Conservation (phyloP, 2,329 filamentous ascomycete genomes). For the Calonectria hawksworthii region DNA sequence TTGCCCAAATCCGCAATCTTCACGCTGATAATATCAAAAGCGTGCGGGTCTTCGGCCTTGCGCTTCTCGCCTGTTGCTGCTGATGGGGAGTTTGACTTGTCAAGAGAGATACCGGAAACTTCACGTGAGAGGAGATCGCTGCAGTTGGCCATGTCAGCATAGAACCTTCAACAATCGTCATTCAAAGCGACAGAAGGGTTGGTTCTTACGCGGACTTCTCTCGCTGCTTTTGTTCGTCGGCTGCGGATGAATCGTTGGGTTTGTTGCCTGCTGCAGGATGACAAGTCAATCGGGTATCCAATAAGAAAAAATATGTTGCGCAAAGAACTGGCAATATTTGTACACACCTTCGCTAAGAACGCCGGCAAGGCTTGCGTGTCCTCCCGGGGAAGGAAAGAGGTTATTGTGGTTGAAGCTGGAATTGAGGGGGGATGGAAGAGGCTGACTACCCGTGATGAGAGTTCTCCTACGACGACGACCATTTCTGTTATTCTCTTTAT, state of each 20-base stretch:
- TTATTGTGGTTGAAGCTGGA: conserved; percentile 88
- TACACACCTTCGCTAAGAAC: conserved; percentile 83
- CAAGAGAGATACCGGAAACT: conserved; percentile 93
- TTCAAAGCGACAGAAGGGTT: not conserved
- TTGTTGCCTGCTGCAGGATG: conserved; percentile 47
- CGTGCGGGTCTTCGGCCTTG: conserved; percentile 69
- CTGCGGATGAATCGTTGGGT: conserved; percentile 60
- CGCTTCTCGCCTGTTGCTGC: conserved; percentile 73
- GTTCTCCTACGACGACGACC: conserved; percentile 91
- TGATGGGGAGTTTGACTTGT: conserved; percentile 73
- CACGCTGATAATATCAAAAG: conserved; percentile 88
- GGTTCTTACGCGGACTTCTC: conserved; percentile 91
- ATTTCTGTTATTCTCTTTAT: conserved; percentile 93
- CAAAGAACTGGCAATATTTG: not conserved
- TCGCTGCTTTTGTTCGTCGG: conserved; percentile 81
- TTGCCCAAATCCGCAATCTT: conserved; percentile 99
- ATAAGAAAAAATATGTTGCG: too few relatives aligned
- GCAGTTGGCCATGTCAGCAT: conserved; percentile 12
- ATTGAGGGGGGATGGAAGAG: conserved; percentile 93
- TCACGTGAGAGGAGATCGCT: conserved; percentile 93
- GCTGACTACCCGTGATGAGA: conserved; percentile 96
- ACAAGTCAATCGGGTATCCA: conserved; percentile 28
- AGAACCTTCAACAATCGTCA: conserved; percentile 22
- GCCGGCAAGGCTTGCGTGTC: conserved; percentile 84
- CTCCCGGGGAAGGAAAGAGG: conserved; percentile 73